Evolutionary conservation across 176 grass and related monocot species (phyloP).

Genomic region (Bolboschoenus planiculmis): DNA sequence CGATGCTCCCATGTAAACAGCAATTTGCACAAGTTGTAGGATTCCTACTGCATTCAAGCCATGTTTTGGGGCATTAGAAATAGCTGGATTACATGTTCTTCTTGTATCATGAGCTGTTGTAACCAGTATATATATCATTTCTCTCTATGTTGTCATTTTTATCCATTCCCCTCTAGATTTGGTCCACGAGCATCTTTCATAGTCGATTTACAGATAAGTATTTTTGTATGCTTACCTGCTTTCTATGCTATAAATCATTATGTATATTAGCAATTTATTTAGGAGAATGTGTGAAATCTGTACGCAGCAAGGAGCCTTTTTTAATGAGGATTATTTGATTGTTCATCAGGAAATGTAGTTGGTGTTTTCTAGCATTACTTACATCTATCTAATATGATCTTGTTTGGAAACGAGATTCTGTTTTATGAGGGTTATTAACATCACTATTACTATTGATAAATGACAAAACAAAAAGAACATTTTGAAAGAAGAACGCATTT

Average conservation of each 20-base stretch:
- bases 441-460: background rate
- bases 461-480: background rate
- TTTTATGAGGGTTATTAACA: background rate
- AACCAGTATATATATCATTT: background rate
- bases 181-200: background rate
- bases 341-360: background rate
- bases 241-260: background rate
- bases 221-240: background rate
- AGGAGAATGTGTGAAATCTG: background rate
- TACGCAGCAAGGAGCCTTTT: no score
- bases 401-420: background rate
- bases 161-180: background rate
- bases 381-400: background rate
- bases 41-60: background rate
- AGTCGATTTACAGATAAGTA: background rate
- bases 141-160: background rate
- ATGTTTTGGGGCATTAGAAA: slow-evolving; percentile 5
- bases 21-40: background rate
- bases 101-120: slow-evolving; percentile 4
- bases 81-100: slow-evolving; percentile 9
- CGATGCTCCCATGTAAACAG: slow-evolving; percentile 57
- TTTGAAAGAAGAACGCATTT: background rate
- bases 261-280: background rate
- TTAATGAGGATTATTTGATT: background rate
- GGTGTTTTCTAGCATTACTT: background rate